phyloP scores from a whole-genome alignment of 129 eudicot genomes.

The Flaveria bidentis region DNA sequence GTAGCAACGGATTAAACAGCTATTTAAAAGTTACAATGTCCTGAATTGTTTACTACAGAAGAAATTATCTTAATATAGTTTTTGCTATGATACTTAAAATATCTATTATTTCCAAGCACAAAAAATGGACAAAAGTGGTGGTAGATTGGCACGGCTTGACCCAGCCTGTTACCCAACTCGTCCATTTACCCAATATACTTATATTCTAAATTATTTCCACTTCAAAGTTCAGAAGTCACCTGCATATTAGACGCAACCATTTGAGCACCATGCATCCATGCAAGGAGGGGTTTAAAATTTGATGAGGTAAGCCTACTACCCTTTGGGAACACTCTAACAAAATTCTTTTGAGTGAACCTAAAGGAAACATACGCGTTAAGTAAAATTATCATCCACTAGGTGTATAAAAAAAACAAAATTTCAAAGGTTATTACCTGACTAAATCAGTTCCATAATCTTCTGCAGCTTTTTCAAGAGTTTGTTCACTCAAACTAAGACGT shows the following conservation, averaged over 20 bases:
- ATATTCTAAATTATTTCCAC: background rate
- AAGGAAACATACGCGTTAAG: constrained; percentile 12
- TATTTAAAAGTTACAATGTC: background rate
- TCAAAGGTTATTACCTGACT: constrained; percentile 52
- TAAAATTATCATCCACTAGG: constrained; percentile 15
- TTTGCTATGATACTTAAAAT: background rate
- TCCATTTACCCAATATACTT: background rate
- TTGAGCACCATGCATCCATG: constrained; percentile 98
- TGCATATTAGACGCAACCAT: constrained; percentile 99
- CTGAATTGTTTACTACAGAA: background rate
- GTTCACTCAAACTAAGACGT: constrained; percentile 87
- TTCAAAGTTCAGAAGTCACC: constrained; percentile 41
- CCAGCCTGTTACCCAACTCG: background rate
- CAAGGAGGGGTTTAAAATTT: constrained; percentile 72
- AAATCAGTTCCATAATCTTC: constrained; percentile 55
- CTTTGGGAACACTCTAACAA: constrained; percentile 84
- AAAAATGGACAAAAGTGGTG: background rate
- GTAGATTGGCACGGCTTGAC: background rate
- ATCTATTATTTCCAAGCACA: background rate
- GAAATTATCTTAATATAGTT: background rate
- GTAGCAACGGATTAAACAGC: background rate
- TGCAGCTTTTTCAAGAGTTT: constrained; percentile 70
- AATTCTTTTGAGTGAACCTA: constrained; percentile 85
- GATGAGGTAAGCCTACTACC: constrained; percentile 87
- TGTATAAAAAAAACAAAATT: background rate